Evolutionary conservation across 148 eudicot genomes (phyloP), one percentile per base, ranked within the genome.

Genomic region (Mesembryanthemum crystallinum): DNA sequence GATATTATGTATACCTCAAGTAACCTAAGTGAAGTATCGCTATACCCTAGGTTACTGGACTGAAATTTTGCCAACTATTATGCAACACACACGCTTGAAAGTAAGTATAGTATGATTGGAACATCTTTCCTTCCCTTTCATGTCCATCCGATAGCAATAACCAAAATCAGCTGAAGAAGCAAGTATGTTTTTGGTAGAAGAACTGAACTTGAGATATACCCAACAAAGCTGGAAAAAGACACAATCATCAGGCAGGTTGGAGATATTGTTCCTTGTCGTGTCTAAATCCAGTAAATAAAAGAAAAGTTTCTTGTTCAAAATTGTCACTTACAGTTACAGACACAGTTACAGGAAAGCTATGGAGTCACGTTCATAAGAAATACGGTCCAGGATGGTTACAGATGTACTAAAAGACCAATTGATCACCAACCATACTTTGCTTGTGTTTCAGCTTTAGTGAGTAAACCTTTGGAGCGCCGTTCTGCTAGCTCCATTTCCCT

Each of bases 381-480:
- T 76, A 67, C 25, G 39, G 35, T 24, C 57, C 15, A n/a, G 25
- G 29, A 32, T 29, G 73, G 12, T 43, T 65, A 32, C 25, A 67
- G 32, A 52, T 47, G 20, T 51, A 12, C 64, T 21, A 66, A 63
- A 47, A 54, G 65, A 65, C 24, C 15, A 69, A 4, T n/a, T 6
- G 21, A 78, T 86, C 80, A 84, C 89, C 83, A 78, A 52, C 87
- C 87, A 39, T 74, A 80, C 70, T 85, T 83, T 58, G 90, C 98
- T 75, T 94, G 98, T 15, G 98, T 92, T 88, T 94, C 91, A n/a
- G 98, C 92, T 84, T 94, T 94, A 20, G 98, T 94, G 35, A 91
- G 97, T 77, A 88, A 86, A 54, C 98, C 98, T 85, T 80, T 86
- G 60, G 98, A 61, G 11, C 95, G 91, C 25, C 97, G 83, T 74